Evolutionary conservation across 441 rosid genomes (phyloP).

Genomic region (Pelargonium myrrhifolium): DNA sequence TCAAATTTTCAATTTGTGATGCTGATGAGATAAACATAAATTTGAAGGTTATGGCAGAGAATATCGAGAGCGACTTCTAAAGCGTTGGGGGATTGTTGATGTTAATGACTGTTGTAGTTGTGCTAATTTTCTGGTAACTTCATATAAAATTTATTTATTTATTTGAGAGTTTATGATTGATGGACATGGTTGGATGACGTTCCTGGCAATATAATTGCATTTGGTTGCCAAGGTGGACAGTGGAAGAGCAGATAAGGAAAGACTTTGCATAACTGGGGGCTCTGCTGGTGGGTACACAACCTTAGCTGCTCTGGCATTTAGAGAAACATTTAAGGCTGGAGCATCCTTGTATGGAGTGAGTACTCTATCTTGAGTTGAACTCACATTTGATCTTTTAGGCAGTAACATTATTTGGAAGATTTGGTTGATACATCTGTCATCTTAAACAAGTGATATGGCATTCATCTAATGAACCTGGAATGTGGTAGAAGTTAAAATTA

Average conservation of each 20-base stretch:
- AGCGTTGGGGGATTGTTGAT: constrained; percentile 81
- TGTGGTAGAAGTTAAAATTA: too few relatives aligned
- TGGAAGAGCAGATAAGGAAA: constrained; percentile 60
- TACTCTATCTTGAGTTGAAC: constrained; percentile 9
- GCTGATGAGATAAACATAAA: constrained; percentile 15
- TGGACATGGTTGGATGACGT: background rate
- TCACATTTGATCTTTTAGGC: background rate
- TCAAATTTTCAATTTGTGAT: background rate
- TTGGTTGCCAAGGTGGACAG: constrained; percentile 53
- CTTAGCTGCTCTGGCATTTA: constrained; percentile 83
- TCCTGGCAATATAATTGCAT: constrained; percentile 2
- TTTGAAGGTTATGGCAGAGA: constrained; percentile 82
- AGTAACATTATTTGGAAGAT: too few relatives aligned
- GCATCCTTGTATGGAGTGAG: constrained; percentile 87
- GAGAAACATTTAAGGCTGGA: constrained; percentile 77
- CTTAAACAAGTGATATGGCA: too few relatives aligned
- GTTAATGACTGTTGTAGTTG: constrained; percentile 90
- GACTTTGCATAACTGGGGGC: constrained; percentile 85
- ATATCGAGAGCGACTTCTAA: constrained; percentile 67
- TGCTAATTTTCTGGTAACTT: constrained; percentile 66
- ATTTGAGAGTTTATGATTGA: constrained; percentile 5
- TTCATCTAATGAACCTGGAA: too few relatives aligned
- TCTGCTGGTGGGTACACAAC: constrained; percentile 96
- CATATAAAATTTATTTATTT: constrained; percentile 5
- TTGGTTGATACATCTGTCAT: too few relatives aligned